Percentiles rank a stretch among this genome's conserved stretches.
These are phyloP conservation scores for Allium fistulosum DNA, from an alignment of 106 monocot species.

Conservation along the genomic window DNA sequence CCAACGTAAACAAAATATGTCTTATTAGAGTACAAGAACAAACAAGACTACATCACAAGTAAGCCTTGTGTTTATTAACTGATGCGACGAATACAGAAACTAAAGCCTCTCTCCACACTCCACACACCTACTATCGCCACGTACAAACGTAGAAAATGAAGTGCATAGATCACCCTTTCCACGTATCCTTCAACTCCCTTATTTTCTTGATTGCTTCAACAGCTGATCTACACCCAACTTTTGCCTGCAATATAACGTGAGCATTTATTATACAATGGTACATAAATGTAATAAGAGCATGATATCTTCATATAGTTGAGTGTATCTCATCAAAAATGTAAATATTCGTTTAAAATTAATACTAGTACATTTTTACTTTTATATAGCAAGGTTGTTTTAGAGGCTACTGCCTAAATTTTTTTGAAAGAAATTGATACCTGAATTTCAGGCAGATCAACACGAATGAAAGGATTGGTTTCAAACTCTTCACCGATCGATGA, in stretches of 20 bases:
- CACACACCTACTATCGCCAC: no score
- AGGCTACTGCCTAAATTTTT: neutral
- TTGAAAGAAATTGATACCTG: conserved; percentile 27
- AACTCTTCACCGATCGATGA: conserved; percentile 85
- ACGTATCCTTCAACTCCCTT: conserved; percentile 32
- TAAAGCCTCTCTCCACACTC: no score
- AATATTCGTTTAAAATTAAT: neutral
- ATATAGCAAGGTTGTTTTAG: neutral
- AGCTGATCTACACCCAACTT: conserved; percentile 22
- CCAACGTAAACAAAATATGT: no score
- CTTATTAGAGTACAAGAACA: no score
- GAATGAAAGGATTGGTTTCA: conserved; percentile 97
- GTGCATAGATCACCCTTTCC: conserved; percentile 20
- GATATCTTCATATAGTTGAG: no score
- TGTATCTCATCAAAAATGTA: neutral
- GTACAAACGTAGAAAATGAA: no score
- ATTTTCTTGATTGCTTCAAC: conserved; percentile 29
- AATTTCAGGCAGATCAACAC: conserved; percentile 79
- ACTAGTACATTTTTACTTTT: neutral
- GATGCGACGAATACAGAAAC: no score
- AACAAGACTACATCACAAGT: no score
- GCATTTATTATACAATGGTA: neutral
- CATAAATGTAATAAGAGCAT: neutral
- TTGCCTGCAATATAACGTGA: conserved; percentile 20
- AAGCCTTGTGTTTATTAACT: no score